Conservation (phyloP, 2,329 filamentous ascomycete species). For the Geosmithia putterillii region DNA sequence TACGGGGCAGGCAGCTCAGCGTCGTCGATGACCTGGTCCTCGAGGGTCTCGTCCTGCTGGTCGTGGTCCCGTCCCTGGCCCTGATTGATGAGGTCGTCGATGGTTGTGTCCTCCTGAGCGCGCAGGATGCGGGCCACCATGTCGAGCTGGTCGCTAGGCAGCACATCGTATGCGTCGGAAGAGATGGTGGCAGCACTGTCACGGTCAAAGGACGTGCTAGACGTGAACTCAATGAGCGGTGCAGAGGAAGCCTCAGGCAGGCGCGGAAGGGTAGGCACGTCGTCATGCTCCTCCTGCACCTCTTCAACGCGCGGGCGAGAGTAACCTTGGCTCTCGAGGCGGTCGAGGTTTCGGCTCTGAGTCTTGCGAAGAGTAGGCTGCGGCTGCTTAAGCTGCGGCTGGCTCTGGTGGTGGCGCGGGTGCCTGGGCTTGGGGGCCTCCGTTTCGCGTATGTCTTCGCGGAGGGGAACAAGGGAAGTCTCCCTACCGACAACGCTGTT, state of each 20-base stretch:
- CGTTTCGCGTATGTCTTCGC: background rate
- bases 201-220: background rate
- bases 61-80: background rate
- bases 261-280: background rate
- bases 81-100: background rate
- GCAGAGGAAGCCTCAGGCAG: background rate
- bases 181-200: background rate
- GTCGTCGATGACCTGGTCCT: background rate
- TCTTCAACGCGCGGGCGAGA: background rate
- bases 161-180: background rate
- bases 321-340: background rate
- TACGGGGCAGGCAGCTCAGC: conserved; percentile 14
- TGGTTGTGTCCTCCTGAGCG: background rate
- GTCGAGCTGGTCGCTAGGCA: background rate
- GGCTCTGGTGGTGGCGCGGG: conserved; percentile 39
- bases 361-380: conserved; percentile 26
- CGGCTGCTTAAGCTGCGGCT: conserved; percentile 36
- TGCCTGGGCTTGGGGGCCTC: conserved; percentile 4
- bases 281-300: background rate
- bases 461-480: background rate
- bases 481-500: background rate
- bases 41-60: background rate
- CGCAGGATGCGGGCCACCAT: background rate
- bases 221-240: background rate
- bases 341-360: conserved; percentile 19